Percentiles rank a stretch among this genome's conserved stretches.
Conservation (phyloP, 805 yeast species). For the Starmerella potacharoeniae region DNA sequence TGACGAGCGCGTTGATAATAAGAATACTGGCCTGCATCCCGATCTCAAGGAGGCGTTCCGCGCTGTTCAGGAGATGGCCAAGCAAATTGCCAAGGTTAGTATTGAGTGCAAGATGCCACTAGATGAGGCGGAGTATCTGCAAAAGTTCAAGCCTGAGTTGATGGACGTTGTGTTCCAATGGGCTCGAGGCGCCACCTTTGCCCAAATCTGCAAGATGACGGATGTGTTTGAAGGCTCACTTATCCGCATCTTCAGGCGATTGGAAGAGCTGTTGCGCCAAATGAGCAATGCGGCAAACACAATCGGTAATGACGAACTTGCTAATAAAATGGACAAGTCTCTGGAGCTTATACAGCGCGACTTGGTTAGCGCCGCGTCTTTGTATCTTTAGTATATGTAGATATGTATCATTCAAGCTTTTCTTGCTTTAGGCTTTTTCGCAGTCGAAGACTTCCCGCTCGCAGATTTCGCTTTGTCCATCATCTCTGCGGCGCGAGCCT, state of each 20-base stretch:
- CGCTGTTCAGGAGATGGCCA: constrained; percentile 81
- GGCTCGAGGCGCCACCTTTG: constrained; percentile 93
- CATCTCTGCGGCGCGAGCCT: constrained; percentile 4
- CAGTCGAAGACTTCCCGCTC: background rate
- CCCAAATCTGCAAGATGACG: constrained; percentile 96
- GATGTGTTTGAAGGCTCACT: constrained; percentile 96
- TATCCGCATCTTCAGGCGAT: constrained; percentile 85
- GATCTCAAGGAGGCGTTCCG: constrained; percentile 89
- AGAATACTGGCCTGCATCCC: constrained; percentile 66
- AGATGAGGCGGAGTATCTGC: constrained; percentile 85
- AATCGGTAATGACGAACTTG: constrained; percentile 79
- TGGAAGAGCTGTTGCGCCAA: constrained; percentile 88
- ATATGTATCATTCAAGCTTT: background rate
- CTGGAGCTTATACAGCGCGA: constrained; percentile 84
- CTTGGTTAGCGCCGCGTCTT: constrained; percentile 90
- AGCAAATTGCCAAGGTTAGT: constrained; percentile 76
- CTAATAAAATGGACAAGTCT: constrained; percentile 79
- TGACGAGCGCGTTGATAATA: constrained; percentile 83
- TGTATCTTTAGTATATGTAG: constrained; percentile 41
- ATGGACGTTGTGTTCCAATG: constrained; percentile 96
- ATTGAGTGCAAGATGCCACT: constrained; percentile 84
- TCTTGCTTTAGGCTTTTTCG: background rate
- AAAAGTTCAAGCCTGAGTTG: constrained; percentile 78
- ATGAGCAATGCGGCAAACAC: constrained; percentile 85
- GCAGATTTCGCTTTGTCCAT: constrained; percentile 6